Base-by-base conservation (phyloP, 1,139 yeast genomes). In the Saccharomyces hybrid region DNA sequence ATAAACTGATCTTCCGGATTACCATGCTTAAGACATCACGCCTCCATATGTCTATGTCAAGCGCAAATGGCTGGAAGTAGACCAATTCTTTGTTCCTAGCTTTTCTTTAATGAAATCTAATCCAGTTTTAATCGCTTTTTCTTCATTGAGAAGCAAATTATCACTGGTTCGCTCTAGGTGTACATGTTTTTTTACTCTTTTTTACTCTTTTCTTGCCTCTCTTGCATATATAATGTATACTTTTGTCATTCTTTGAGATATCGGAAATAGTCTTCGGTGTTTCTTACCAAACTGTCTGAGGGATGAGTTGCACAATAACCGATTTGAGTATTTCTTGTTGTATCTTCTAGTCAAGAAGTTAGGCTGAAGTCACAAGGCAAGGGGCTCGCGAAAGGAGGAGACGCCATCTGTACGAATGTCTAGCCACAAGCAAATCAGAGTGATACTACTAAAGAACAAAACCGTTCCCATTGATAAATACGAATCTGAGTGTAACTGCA, bases 391-490 rank as follows among this genome's bases (percentile, higher is more conserved):
- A 9, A 20, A 20, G 23, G 23, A 20, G 23, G 4, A 3, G 23
- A 20, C 23, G 23, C 23, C 23, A 3, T 20, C 23, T 20, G 23
- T 20, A 3, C 4, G 23, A 2, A 38, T 38, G 44, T 4, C 26
- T 9, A 38, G 25, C 25, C 13, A 13, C n/a, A 38, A 38, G 44
- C 9, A 16, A 38, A 16, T 3, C 44, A 38, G 44, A 16, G 44
- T 50, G 14, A 42, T 61, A 9, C 51, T 61, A 26, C 41, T 88
- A 56, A 88, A 88, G 72, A 88, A 86, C 66, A 77, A 77, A 57
- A 84, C 90, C 0, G 74, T 75, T 3, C 89, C 90, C 0, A 64
- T 61, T 3, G 96, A 88, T 64, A 83, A 84, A 0, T 88, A 88
- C 63, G 75, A 79, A 50, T 75, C 68, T 46, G 61, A 64, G 16